Evolutionary conservation across 257 asterid genomes (phyloP).

Genomic region (Vinca minor): DNA sequence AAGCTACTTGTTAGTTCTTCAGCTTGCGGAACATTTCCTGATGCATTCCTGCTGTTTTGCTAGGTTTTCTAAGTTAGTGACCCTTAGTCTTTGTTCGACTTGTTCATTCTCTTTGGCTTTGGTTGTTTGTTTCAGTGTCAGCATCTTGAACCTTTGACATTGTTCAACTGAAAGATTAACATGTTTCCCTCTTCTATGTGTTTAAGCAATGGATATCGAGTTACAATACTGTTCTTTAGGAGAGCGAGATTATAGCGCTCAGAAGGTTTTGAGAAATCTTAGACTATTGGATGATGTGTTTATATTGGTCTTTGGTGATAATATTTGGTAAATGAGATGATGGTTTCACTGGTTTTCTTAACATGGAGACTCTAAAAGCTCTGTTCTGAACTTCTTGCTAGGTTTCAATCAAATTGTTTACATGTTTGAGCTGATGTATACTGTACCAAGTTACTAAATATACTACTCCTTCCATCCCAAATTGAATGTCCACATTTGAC

Average conservation of each 20-base stretch:
- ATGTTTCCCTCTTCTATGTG: not conserved
- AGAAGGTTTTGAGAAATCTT: not conserved
- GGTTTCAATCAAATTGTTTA: too few species aligned
- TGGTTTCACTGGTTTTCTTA: not conserved
- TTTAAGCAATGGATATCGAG: not conserved
- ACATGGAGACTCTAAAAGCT: too few species aligned
- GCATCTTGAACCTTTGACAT: too few species aligned
- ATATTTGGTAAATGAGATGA: not conserved
- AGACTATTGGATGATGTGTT: not conserved
- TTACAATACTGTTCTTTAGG: not conserved
- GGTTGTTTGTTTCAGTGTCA: not conserved
- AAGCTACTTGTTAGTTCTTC: not conserved
- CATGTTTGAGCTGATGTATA: not conserved
- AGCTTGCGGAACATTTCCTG: not conserved
- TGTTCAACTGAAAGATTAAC: not conserved
- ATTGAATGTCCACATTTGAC: too few species aligned
- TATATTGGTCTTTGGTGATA: not conserved
- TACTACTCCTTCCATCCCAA: too few species aligned
- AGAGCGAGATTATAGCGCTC: not conserved
- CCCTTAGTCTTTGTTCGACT: too few species aligned
- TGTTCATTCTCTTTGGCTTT: not conserved
- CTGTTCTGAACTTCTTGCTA: too few species aligned
- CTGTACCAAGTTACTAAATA: not conserved
- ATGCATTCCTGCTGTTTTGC: not conserved
- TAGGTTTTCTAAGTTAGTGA: not conserved